Conservation (phyloP, 1,284 basidiomycete genomes). For the Dichomitus squalens region DNA sequence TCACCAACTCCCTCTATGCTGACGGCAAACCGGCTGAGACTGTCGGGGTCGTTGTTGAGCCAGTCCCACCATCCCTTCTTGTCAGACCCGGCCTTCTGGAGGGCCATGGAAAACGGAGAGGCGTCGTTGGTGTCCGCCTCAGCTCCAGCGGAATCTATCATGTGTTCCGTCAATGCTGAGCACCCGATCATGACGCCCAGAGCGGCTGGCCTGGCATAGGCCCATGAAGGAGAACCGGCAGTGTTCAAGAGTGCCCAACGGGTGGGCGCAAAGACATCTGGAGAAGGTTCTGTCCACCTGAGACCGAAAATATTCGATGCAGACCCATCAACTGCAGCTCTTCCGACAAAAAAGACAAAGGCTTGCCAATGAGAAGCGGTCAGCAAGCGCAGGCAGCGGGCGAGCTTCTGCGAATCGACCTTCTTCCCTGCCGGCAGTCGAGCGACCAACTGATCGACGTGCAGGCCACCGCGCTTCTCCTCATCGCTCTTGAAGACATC, state of each 20-base stretch:
- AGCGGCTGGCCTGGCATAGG: background rate
- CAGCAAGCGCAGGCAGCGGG: background rate
- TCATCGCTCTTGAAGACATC: background rate
- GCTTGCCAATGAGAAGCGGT: background rate
- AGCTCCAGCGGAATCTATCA: background rate
- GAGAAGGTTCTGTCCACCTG: conserved; percentile 2
- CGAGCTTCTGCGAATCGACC: background rate
- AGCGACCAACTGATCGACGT: background rate
- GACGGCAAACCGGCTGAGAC: background rate
- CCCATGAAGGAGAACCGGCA: background rate
- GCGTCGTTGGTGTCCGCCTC: background rate
- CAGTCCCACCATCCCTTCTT: background rate
- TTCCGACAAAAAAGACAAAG: background rate
- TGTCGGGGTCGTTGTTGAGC: background rate
- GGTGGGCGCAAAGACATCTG: background rate
- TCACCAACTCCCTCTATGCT: background rate
- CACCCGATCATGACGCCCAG: background rate
- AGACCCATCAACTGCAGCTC: no score
- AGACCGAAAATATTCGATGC: no score
- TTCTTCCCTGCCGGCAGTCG: background rate
- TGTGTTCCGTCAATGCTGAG: background rate
- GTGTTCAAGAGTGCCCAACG: conserved; percentile 4
- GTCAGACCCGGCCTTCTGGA: background rate
- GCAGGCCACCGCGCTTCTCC: no score
- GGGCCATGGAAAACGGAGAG: background rate